These are phyloP conservation scores for Ampelomyces quisqualis DNA, from an alignment of 2,329 filamentous ascomycete species.

Conservation along the genomic window DNA sequence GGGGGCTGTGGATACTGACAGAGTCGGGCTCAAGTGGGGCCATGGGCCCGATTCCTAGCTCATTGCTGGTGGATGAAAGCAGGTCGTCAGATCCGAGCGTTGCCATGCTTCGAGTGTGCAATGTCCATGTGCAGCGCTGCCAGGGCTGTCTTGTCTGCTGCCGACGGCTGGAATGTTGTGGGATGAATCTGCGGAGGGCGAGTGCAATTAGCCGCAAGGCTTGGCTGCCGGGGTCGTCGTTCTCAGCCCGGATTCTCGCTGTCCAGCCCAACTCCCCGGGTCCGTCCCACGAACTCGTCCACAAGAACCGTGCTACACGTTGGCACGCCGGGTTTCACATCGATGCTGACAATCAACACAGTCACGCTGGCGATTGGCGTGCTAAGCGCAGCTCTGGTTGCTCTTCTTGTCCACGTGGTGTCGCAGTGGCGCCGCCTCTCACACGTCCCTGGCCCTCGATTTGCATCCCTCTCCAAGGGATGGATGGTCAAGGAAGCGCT, in stretches of 20 bases:
- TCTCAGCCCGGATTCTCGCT: neutral
- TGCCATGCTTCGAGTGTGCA: slow-evolving; percentile 5
- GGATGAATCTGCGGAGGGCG: neutral
- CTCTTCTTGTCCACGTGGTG: slow-evolving; percentile 9
- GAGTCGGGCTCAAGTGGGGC: slow-evolving; percentile 13
- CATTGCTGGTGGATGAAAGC: slow-evolving; percentile 2
- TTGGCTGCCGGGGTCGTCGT: neutral
- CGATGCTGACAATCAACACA: slow-evolving; percentile 1
- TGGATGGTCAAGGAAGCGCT: slow-evolving; percentile 20
- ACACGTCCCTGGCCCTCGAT: slow-evolving; percentile 24
- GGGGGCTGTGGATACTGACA: too few relatives aligned
- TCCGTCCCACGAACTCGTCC: neutral
- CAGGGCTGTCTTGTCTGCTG: neutral
- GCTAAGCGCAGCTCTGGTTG: slow-evolving; percentile 5
- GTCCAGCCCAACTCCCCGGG: slow-evolving; percentile 2
- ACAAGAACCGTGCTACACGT: slow-evolving; percentile 4
- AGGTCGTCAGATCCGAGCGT: neutral
- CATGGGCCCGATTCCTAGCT: slow-evolving; percentile 3
- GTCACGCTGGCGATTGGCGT: slow-evolving; percentile 10
- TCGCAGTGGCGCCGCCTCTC: slow-evolving; percentile 24
- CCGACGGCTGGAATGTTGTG: neutral
- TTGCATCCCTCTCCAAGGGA: slow-evolving; percentile 18
- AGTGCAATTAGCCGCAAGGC: slow-evolving; percentile 1
- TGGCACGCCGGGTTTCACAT: slow-evolving; percentile 2
- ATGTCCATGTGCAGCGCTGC: slow-evolving; percentile 1